A percentile compares a stretch with the other conserved stretches of the same genome.
phyloP scores from a whole-genome alignment of 2,329 filamentous ascomycete species.

The Hypoxylon sp. region DNA sequence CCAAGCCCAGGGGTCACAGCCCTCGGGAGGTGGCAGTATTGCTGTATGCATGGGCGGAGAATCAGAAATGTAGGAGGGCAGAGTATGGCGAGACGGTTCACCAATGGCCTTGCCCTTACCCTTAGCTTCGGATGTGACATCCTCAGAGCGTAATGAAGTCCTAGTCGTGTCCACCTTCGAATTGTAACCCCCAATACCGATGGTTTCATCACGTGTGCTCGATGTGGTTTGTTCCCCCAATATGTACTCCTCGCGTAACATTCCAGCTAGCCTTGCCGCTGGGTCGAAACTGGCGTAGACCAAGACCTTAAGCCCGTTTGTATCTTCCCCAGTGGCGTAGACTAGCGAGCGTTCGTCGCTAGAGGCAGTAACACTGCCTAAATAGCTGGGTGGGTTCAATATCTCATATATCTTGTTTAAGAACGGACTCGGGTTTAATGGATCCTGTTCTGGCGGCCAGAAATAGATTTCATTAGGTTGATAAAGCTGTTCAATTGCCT shows the following conservation, averaged over 20 bases:
- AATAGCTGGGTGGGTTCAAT: slow-evolving; percentile 45
- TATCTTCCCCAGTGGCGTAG: slow-evolving; percentile 47
- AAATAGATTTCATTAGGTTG: slow-evolving; percentile 46
- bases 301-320: slow-evolving; percentile 45
- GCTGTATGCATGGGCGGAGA: slow-evolving; percentile 24
- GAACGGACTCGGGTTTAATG: slow-evolving; percentile 20
- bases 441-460: slow-evolving; percentile 49
- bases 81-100: slow-evolving; percentile 9
- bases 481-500: slow-evolving; percentile 31
- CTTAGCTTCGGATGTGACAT: slow-evolving; percentile 6
- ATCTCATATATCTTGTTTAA: slow-evolving; percentile 43
- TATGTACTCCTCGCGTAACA: slow-evolving; percentile 43
- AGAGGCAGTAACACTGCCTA: slow-evolving; percentile 43
- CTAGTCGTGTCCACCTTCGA: neutral
- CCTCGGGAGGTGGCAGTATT: slow-evolving; percentile 18
- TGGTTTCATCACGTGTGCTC: slow-evolving; percentile 10
- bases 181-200: neutral
- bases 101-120: slow-evolving; percentile 16
- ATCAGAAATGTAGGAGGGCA: slow-evolving; percentile 26
- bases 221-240: slow-evolving; percentile 38
- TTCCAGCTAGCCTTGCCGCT: slow-evolving; percentile 45
- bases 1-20: slow-evolving; percentile 33
- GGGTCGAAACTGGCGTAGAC: slow-evolving; percentile 53
- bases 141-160: neutral
- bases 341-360: slow-evolving; percentile 51